A percentile compares a stretch with the other conserved stretches of the same genome.
These are phyloP conservation scores for Vickermania ingenoplastis DNA, from an alignment of 208 protist species.

Conservation along the genomic window DNA sequence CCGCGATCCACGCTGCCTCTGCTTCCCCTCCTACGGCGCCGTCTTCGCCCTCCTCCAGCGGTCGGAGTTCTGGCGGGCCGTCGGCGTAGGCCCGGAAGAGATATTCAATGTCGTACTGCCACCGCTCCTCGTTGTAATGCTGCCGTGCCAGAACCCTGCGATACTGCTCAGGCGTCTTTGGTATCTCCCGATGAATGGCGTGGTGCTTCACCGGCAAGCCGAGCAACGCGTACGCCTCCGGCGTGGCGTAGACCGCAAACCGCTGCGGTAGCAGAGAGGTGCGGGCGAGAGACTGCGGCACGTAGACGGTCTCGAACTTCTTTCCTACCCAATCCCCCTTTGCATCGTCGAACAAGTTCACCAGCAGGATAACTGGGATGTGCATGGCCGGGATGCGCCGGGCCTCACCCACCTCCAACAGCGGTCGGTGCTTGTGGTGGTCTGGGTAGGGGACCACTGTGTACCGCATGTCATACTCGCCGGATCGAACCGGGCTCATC, in stretches of 20 bases:
- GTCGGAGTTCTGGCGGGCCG: slow-evolving; percentile 65
- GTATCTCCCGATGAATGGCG: slow-evolving; percentile 71
- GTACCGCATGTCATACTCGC: slow-evolving; percentile 86
- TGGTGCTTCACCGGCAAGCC: slow-evolving; percentile 73
- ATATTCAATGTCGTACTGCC: slow-evolving; percentile 87
- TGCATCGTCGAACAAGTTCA: slow-evolving; percentile 71
- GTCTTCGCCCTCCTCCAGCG: slow-evolving; percentile 65
- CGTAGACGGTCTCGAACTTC: slow-evolving; percentile 83
- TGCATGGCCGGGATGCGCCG: slow-evolving; percentile 54
- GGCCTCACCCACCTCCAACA: slow-evolving; percentile 81
- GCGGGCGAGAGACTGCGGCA: slow-evolving; percentile 44
- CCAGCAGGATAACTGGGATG: slow-evolving; percentile 81
- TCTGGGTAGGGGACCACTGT: slow-evolving; percentile 67
- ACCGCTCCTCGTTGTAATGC: slow-evolving; percentile 80
- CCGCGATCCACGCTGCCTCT: not conserved
- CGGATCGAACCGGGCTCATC: slow-evolving; percentile 49
- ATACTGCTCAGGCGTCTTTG: slow-evolving; percentile 66
- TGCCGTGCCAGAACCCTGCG: slow-evolving; percentile 79
- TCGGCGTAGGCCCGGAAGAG: slow-evolving; percentile 81
- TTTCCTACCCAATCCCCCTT: slow-evolving; percentile 59
- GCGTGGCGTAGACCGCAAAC: slow-evolving; percentile 83
- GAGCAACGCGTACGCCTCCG: slow-evolving; percentile 73
- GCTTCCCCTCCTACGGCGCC: slow-evolving; percentile 7
- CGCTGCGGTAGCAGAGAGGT: slow-evolving; percentile 80
- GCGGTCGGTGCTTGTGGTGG: slow-evolving; percentile 50